Evolutionary conservation across 2,329 filamentous ascomycete genomes (phyloP), one percentile per base, ranked within the genome.

Genomic region (Alternaria arborescens): DNA sequence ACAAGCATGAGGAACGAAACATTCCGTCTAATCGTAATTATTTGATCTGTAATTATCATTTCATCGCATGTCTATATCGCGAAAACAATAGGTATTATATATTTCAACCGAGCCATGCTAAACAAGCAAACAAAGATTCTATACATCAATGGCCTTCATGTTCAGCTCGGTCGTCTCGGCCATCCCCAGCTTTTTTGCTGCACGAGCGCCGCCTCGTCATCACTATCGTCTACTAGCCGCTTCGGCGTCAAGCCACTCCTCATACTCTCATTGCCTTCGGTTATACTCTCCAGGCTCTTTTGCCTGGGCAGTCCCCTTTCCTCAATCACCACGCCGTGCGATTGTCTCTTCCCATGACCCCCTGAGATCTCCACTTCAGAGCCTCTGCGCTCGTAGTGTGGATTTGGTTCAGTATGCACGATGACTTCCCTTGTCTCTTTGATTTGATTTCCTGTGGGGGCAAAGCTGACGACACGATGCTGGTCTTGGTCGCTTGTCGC

Each of bases 401-500:
- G 68, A 24, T 72, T 74, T 1, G 68, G 71, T 26, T 75, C 71
- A 18, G 57, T 71, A 16, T 58, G 64, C 20, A 76, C 55, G 8
- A 64, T 61, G 42, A 75, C 64, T 61, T 74, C 71, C n/a, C 67
- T 64, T 3, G 73, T 76, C 44, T 70, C 68, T 54, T 75, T 76
- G 60, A 76, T 76, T 36, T 75, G 71, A 34, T 70, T 75, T 24
- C 65, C 72, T 4, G 51, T 67, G 1, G 71, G 71, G 5, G 61
- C 50, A 32, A 76, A 73, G 54, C 65, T 68, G 36, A 66, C 42
- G 12, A 59, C 41, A 43, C 70, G 64, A 3, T 69, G 60, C 32
- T 40, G 32, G 3, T 51, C 60, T 34, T 47, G 46, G 4, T 50
- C 30, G 20, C 20, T 24, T 26, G 22, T 47, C 26, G 34, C 58